Percentiles rank a stretch among this genome's conserved stretches.
Conservation (phyloP, 768 basidiomycete genomes). For the Lactarius akahatsu region DNA sequence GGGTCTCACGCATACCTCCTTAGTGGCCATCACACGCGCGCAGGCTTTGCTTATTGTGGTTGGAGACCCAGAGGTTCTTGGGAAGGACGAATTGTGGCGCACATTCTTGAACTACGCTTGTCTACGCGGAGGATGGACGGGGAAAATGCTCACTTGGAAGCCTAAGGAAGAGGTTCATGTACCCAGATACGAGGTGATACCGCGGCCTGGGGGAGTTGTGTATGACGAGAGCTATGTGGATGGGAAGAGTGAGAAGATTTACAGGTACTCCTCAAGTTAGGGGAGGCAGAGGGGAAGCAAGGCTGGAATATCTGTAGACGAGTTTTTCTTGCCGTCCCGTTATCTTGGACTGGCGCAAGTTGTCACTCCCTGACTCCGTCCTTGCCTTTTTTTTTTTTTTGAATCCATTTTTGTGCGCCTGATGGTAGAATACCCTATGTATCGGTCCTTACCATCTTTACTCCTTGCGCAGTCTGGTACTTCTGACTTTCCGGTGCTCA, state of each 20-base stretch:
- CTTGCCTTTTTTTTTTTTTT: too few species aligned
- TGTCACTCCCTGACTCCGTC: too few species aligned
- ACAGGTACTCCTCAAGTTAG: too few species aligned
- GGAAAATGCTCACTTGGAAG: conserved; percentile 41
- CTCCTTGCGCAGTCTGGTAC: too few species aligned
- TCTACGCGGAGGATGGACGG: conserved; percentile 52
- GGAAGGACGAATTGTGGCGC: conserved; percentile 59
- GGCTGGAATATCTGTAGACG: too few species aligned
- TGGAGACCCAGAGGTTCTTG: conserved; percentile 58
- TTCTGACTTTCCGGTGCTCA: too few species aligned
- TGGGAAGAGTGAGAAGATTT: background rate
- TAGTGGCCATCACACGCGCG: conserved; percentile 67
- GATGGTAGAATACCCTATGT: too few species aligned
- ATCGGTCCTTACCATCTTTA: too few species aligned
- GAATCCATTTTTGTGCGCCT: too few species aligned
- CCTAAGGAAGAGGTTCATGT: conserved; percentile 22
- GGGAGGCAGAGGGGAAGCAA: too few species aligned
- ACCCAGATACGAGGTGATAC: background rate
- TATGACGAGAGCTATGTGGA: conserved; percentile 10
- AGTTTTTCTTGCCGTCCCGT: too few species aligned
- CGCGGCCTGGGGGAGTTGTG: background rate
- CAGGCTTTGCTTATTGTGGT: conserved; percentile 62
- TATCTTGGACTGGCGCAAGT: too few species aligned
- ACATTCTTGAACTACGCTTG: conserved; percentile 58
- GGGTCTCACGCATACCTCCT: background rate